Percentiles rank a stretch among this genome's conserved stretches.
Evolutionary conservation across 1,284 basidiomycete species (phyloP).

Genomic region (Cyathus pygmaeus): DNA sequence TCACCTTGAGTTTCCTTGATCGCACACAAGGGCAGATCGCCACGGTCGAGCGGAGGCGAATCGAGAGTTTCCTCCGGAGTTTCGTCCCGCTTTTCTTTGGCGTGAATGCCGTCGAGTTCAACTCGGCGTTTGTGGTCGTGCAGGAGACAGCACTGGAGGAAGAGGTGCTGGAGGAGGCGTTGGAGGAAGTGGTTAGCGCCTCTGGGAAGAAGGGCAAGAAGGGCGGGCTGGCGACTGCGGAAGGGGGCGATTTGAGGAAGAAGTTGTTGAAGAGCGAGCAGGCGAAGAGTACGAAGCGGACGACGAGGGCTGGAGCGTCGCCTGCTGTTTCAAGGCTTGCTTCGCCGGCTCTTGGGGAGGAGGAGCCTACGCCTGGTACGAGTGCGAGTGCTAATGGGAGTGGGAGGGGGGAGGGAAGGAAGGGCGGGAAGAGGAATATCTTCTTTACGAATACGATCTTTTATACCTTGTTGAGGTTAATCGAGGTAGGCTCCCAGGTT

Average conservation of each 20-base stretch:
- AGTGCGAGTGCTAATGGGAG: no score
- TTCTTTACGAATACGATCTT: constrained; percentile 96
- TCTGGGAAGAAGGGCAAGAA: constrained; percentile 56
- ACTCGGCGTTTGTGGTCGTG: constrained; percentile 65
- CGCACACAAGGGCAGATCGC: constrained; percentile 83
- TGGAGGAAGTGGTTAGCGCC: no score
- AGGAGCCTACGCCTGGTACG: constrained; percentile 37
- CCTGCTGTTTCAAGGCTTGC: constrained; percentile 50
- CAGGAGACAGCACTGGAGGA: constrained; percentile 53
- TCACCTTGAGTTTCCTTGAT: constrained; percentile 92
- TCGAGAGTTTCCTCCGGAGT: constrained; percentile 87
- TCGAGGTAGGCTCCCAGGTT: constrained; percentile 70
- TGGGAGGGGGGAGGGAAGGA: constrained; percentile 33
- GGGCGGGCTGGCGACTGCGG: constrained; percentile 69
- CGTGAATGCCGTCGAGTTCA: constrained; percentile 81
- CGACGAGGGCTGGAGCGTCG: constrained; percentile 43
- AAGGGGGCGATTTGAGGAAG: constrained; percentile 81
- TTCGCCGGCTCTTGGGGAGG: constrained; percentile 45
- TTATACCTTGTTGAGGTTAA: constrained; percentile 87
- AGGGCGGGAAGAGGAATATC: constrained; percentile 52
- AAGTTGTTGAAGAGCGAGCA: constrained; percentile 79
- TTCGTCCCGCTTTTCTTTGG: constrained; percentile 90
- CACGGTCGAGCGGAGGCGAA: constrained; percentile 79
- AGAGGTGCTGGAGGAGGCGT: constrained; percentile 57
- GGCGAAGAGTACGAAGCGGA: constrained; percentile 54